Evolutionary conservation across 306 rosid species (phyloP).

Genomic region (Quercus mongolica): DNA sequence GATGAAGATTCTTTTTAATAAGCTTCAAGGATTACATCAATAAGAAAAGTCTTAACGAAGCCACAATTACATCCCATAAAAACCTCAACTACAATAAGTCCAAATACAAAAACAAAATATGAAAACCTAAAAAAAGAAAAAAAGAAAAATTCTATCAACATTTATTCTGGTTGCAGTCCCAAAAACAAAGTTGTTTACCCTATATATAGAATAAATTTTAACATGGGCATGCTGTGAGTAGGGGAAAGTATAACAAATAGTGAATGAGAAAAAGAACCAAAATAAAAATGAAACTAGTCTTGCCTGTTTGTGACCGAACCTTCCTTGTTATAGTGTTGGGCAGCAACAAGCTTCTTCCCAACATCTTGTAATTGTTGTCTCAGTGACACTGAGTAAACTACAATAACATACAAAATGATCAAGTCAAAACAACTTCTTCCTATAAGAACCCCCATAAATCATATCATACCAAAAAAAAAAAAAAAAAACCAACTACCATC

Average conservation of each 20-base stretch:
- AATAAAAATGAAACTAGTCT: not conserved
- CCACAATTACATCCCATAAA: too few relatives aligned
- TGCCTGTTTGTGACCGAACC: conserved; percentile 4
- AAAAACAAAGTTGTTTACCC: not conserved
- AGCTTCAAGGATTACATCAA: too few relatives aligned
- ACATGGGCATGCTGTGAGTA: not conserved
- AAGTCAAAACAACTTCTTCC: not conserved
- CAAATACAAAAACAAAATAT: too few relatives aligned
- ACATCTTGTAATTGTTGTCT: conserved; percentile 10
- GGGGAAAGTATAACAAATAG: not conserved
- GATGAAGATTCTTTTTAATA: too few relatives aligned
- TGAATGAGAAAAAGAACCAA: not conserved
- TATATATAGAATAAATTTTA: not conserved
- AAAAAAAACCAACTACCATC: not conserved
- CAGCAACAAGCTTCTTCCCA: not conserved
- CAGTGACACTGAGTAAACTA: not conserved
- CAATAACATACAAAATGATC: not conserved
- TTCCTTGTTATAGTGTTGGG: conserved; percentile 7
- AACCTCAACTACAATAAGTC: too few relatives aligned
- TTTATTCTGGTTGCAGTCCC: too few relatives aligned
- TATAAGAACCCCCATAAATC: not conserved
- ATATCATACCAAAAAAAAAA: not conserved
- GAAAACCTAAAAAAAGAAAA: not conserved
- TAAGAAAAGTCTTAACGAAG: too few relatives aligned
- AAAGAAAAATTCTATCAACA: not conserved